Evolutionary conservation across 2,329 filamentous ascomycete species (phyloP).

Genomic region (Alternaria sp.): DNA sequence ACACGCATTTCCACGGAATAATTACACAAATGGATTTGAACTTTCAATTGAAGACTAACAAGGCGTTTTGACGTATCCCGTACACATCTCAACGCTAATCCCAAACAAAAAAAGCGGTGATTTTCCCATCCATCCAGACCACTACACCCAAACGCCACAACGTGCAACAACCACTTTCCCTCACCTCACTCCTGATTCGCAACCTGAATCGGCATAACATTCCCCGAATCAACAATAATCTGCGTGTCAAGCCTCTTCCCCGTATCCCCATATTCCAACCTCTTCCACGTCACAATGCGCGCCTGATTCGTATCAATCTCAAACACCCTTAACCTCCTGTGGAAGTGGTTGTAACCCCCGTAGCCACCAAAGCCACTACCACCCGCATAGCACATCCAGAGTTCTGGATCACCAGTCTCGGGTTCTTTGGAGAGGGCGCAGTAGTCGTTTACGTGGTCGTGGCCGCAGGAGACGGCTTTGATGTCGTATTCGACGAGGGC

Average conservation of each 20-base stretch:
- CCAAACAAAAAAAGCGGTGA: neutral
- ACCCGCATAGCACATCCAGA: slow-evolving; percentile 99
- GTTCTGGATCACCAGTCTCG: slow-evolving; percentile 54
- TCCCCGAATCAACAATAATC: slow-evolving; percentile 66
- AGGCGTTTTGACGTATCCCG: neutral
- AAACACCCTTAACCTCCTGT: slow-evolving; percentile 84
- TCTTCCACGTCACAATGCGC: slow-evolving; percentile 89
- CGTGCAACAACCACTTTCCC: neutral
- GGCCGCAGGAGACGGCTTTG: slow-evolving; percentile 86
- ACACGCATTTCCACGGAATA: neutral
- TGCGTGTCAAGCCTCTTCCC: slow-evolving; percentile 63
- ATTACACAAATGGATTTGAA: neutral
- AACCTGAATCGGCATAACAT: slow-evolving; percentile 44
- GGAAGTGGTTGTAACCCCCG: slow-evolving; percentile 84
- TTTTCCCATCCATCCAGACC: neutral
- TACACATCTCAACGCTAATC: neutral
- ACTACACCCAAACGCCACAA: neutral
- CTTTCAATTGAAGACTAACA: neutral
- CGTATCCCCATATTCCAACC: slow-evolving; percentile 71
- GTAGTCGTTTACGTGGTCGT: slow-evolving; percentile 98
- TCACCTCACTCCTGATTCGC: slow-evolving; percentile 4
- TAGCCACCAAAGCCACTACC: slow-evolving; percentile 94
- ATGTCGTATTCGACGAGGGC: slow-evolving; percentile 86
- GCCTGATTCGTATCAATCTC: slow-evolving; percentile 93
- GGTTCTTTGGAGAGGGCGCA: slow-evolving; percentile 70